A percentile compares a stretch with the other conserved stretches of the same genome.
phyloP scores from a whole-genome alignment of 1,284 basidiomycete species.

The Cryptococcus maquisensis region DNA sequence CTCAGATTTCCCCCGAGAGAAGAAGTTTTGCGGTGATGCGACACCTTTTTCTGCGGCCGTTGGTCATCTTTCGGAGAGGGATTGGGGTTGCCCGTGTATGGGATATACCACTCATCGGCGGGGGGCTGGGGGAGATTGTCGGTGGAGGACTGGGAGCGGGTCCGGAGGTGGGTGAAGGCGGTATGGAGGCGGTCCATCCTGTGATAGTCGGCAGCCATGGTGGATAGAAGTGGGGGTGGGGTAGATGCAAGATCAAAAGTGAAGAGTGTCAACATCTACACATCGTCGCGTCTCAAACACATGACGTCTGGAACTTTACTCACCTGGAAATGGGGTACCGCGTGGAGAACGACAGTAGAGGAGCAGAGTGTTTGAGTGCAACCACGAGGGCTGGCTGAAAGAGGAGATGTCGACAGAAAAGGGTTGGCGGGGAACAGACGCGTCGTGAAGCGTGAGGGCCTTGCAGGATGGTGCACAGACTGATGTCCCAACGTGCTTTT shows the following conservation, averaged over 20 bases:
- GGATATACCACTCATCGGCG: slow-evolving; percentile 32
- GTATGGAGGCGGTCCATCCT: background rate
- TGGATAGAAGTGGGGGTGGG: background rate
- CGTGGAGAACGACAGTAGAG: too few relatives aligned
- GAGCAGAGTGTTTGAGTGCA: too few relatives aligned
- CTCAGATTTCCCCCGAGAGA: slow-evolving; percentile 7
- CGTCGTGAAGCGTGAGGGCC: too few relatives aligned
- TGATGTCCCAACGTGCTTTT: too few relatives aligned
- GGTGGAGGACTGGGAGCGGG: background rate
- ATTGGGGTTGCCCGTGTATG: slow-evolving; percentile 13
- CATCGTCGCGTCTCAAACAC: too few relatives aligned
- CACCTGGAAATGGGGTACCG: too few relatives aligned
- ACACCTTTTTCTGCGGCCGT: slow-evolving; percentile 9
- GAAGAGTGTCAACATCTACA: too few relatives aligned
- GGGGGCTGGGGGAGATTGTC: background rate
- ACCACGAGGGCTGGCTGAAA: too few relatives aligned
- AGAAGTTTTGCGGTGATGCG: slow-evolving; percentile 9
- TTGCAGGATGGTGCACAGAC: too few relatives aligned
- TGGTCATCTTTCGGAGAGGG: background rate
- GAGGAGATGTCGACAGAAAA: too few relatives aligned
- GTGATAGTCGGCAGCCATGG: background rate
- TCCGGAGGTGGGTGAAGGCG: background rate
- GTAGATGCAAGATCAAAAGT: background rate
- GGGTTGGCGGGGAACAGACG: too few relatives aligned
- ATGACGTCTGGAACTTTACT: too few relatives aligned